Percentiles rank a stretch among this genome's conserved stretches.
phyloP scores from a whole-genome alignment of 75 land plant genomes.

The Isoetes taiwanensis region DNA sequence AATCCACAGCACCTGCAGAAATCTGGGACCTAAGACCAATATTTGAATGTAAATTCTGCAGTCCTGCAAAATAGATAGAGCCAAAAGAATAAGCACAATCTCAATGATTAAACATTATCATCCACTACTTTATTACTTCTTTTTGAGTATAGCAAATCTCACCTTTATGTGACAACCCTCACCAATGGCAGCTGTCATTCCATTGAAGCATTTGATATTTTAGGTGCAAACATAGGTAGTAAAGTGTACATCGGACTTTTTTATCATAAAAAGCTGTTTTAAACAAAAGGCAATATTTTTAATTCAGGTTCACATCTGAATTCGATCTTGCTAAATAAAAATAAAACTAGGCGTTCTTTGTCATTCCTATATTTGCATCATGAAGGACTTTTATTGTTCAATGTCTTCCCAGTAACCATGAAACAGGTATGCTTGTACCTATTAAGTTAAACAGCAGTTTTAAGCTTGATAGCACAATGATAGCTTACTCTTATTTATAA shows the following conservation, averaged over 20 bases:
- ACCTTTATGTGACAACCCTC: conserved; percentile 2
- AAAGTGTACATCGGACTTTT: not conserved
- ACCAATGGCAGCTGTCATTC: not conserved
- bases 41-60: not conserved
- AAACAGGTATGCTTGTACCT: conserved; percentile 42
- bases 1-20: conserved; percentile 2
- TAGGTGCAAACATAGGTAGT: not conserved
- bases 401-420: conserved; percentile 54
- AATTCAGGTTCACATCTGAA: too few species aligned
- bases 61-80: not conserved
- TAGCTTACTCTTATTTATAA: too few species aligned
- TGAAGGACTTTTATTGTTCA: conserved; percentile 47
- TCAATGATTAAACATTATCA: not conserved
- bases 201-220: not conserved
- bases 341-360: too few species aligned
- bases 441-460: too few species aligned
- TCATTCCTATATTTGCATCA: conserved; percentile 51
- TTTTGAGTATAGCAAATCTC: too few species aligned
- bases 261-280: not conserved
- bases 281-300: too few species aligned
- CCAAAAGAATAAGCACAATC: too few species aligned
- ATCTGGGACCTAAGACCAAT: not conserved
- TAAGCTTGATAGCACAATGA: too few species aligned
- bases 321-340: too few species aligned
- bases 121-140: too few species aligned